A percentile compares a stretch with the other conserved stretches of the same genome.
phyloP scores from a whole-genome alignment of 1,139 yeast species.

The Diutina pseudorugosa region DNA sequence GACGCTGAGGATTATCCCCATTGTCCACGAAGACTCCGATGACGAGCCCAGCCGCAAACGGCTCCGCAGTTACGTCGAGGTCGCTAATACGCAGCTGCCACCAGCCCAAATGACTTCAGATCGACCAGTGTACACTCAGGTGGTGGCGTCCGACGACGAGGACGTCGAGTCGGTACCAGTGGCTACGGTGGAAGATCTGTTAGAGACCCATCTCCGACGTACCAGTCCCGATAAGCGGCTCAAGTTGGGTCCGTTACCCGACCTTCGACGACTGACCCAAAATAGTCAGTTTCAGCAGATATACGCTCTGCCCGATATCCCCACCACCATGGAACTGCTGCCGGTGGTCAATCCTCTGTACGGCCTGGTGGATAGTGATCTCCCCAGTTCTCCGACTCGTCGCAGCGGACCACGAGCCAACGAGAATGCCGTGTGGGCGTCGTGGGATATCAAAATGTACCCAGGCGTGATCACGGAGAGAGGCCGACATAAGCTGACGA shows the following conservation, averaged over 20 bases:
- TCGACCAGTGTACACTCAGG: neutral
- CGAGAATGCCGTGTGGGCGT: neutral
- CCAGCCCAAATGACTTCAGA: neutral
- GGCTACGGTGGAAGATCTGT: neutral
- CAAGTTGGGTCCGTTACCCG: neutral
- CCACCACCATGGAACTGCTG: neutral
- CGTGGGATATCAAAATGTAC: neutral
- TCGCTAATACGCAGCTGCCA: slow-evolving; percentile 3
- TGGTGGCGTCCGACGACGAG: neutral
- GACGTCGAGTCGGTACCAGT: neutral
- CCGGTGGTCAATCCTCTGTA: neutral
- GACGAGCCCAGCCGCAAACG: neutral
- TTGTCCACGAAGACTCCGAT: neutral
- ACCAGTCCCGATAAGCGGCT: neutral
- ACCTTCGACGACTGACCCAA: neutral
- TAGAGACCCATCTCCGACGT: neutral
- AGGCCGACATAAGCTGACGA: neutral
- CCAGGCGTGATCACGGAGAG: neutral
- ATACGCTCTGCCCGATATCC: neutral
- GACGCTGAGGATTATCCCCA: neutral
- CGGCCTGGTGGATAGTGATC: neutral
- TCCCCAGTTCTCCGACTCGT: neutral
- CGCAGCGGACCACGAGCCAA: neutral
- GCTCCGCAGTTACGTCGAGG: neutral
- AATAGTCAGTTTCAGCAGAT: neutral